phyloP scores from a whole-genome alignment of 2,329 filamentous ascomycete genomes.

The Tolypocladium ophioglossoides region DNA sequence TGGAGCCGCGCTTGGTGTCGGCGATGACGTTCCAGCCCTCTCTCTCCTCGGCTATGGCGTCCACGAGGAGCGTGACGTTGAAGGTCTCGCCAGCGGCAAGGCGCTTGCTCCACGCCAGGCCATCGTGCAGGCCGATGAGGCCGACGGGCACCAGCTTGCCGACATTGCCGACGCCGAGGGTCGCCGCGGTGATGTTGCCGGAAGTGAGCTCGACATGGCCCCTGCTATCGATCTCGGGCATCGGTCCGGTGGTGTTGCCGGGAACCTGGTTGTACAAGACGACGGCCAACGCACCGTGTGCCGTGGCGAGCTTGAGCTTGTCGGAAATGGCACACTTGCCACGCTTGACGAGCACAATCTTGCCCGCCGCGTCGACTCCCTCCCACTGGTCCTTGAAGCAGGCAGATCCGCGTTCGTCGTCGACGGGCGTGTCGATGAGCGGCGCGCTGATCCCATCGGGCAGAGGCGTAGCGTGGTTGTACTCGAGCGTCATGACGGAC shows the following conservation, averaged over 20 bases:
- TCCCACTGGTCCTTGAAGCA: slow-evolving; percentile 32
- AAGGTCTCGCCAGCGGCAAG: slow-evolving; percentile 20
- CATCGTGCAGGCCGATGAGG: slow-evolving; percentile 19
- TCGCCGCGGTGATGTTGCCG: background rate
- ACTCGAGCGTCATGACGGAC: slow-evolving; percentile 30
- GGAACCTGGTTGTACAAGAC: slow-evolving; percentile 51
- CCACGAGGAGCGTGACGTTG: slow-evolving; percentile 18
- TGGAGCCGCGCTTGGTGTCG: slow-evolving; percentile 25
- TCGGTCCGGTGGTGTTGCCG: slow-evolving; percentile 33
- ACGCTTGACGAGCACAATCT: slow-evolving; percentile 33
- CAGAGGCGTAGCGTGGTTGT: slow-evolving; percentile 33
- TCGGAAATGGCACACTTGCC: slow-evolving; percentile 28
- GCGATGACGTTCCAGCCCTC: slow-evolving; percentile 27
- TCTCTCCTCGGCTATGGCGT: slow-evolving; percentile 20
- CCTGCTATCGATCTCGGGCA: background rate
- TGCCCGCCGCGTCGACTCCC: slow-evolving; percentile 28
- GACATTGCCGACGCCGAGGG: slow-evolving; percentile 31
- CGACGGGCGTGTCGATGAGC: slow-evolving; percentile 23
- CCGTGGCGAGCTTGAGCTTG: slow-evolving; percentile 30
- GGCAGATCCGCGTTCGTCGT: slow-evolving; percentile 23
- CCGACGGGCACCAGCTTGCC: slow-evolving; percentile 21
- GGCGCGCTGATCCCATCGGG: slow-evolving; percentile 21
- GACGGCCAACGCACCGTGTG: slow-evolving; percentile 29
- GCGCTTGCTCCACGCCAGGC: slow-evolving; percentile 18
- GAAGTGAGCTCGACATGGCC: background rate